Evolutionary conservation across 352 stramenopile species (phyloP).

Genomic region (Phytophthora sansomeana): DNA sequence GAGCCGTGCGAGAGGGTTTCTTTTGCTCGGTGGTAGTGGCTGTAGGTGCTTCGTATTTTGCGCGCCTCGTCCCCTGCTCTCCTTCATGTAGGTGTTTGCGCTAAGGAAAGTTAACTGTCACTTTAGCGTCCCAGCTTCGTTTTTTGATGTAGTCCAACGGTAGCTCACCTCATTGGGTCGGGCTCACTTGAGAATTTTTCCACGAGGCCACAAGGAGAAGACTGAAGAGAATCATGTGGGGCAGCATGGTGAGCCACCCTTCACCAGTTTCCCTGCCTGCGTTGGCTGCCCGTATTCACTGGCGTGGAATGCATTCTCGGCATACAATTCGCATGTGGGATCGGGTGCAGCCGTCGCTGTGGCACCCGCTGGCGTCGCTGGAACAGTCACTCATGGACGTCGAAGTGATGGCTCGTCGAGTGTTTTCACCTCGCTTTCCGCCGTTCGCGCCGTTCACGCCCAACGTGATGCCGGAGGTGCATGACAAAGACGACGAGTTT

Average conservation of each 20-base stretch:
- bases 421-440: slow-evolving; percentile 41
- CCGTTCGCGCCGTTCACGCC: slow-evolving; percentile 37
- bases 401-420: slow-evolving; percentile 43
- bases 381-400: slow-evolving; percentile 80
- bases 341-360: slow-evolving; percentile 52
- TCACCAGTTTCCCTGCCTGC: slow-evolving; percentile 1
- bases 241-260: slow-evolving; percentile 2
- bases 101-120: slow-evolving; percentile 42
- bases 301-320: slow-evolving; percentile 33
- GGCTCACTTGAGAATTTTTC: slow-evolving; percentile 25
- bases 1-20: slow-evolving; percentile 29
- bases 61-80: slow-evolving; percentile 24
- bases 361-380: slow-evolving; percentile 57
- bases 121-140: slow-evolving; percentile 24
- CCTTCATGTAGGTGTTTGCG: slow-evolving; percentile 35
- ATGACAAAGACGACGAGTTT: slow-evolving; percentile 56
- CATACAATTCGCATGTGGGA: slow-evolving; percentile 50
- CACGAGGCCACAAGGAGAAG: background rate
- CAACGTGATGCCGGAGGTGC: slow-evolving; percentile 29
- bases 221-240: slow-evolving; percentile 20
- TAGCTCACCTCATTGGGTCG: background rate
- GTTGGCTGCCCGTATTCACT: background rate
- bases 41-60: slow-evolving; percentile 29
- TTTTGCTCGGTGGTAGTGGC: slow-evolving; percentile 25
- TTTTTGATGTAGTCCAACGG: slow-evolving; percentile 3